Evolutionary conservation across 495 filamentous ascomycete genomes (phyloP), one percentile per base, ranked within the genome.

Genomic region (Amphirosellinia nigrospora): DNA sequence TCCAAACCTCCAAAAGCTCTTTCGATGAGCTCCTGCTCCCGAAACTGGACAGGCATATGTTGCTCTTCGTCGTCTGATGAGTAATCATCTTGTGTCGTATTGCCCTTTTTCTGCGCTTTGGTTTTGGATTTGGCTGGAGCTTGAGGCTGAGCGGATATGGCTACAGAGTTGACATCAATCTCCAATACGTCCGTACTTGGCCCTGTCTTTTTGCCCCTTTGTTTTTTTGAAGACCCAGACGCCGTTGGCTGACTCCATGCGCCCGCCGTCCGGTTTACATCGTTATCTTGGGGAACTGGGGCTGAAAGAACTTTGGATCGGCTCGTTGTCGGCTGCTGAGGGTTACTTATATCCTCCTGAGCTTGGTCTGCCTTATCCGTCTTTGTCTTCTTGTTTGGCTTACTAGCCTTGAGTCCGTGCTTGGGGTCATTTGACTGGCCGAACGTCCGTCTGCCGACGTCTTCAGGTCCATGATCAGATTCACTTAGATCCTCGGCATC

Each of bases 1-100:
- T 97, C 92, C 72, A 96, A 91, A 5, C 93, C 94, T 1, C 94
- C 96, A 78, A 98, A 98, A 10, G 94, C 96, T 71, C 87, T 84
- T 77, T 91, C 90, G 68, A 96, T 89, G 53, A 97, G 87, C 50
- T 94, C 90, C 69, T 94, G 88, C 73, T 97, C 94, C 69, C 88
- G 90, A 52, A 92, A 86, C 34, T 90, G 85, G 55, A 92, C 86
- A 1, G 90, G 89, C 6, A 85, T 73, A 41, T 86, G 82, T 39
- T 86, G 81, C 26, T 85, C 88, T 23, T 82, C 83, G 39, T 91
- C 90, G 64, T 88, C 86, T 38, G 89, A 88, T 59, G 84, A 80
- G 10, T 77, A 73, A 1, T 77, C 74, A 13, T 69, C 73, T 41
- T 73, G 55, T 34, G 62, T 53, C 62, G 76, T 65, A 74, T 66